These are phyloP conservation scores for Periconia macrospinosa DNA, from an alignment of 2,329 filamentous ascomycete genomes.

Conservation along the genomic window DNA sequence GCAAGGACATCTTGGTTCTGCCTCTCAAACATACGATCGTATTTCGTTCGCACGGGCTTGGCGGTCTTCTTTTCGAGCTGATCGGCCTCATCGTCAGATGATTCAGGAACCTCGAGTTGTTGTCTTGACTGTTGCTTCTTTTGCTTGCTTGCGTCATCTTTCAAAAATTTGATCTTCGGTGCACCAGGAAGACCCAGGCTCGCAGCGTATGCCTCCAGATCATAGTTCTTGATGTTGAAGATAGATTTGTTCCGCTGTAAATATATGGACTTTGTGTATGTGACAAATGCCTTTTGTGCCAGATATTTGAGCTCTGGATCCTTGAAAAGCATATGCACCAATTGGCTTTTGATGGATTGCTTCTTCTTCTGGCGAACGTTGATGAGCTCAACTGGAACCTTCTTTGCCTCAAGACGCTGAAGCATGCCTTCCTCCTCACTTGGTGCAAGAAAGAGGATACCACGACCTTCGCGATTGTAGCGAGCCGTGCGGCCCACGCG, in stretches of 20 bases:
- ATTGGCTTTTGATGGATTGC: constrained; percentile 76
- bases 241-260: constrained; percentile 90
- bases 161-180: constrained; percentile 90
- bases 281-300: constrained; percentile 93
- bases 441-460: constrained; percentile 88
- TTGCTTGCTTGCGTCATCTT: constrained; percentile 83
- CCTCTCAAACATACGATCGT: constrained; percentile 96
- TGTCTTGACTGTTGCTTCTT: constrained; percentile 83
- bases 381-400: constrained; percentile 83
- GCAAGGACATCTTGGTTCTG: constrained; percentile 94
- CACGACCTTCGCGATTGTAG: constrained; percentile 83
- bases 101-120: constrained; percentile 61
- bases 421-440: constrained; percentile 93
- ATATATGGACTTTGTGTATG: constrained; percentile 81
- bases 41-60: constrained; percentile 84
- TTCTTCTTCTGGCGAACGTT: constrained; percentile 90
- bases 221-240: constrained; percentile 80
- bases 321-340: constrained; percentile 96
- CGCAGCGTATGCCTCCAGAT: constrained; percentile 81
- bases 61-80: constrained; percentile 50
- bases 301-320: constrained; percentile 92
- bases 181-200: constrained; percentile 88
- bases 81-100: constrained; percentile 60
- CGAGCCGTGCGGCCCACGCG: constrained; percentile 92
- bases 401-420: constrained; percentile 80